Evolutionary conservation across 192 early-diverging fungal species (phyloP).

Genomic region (Rhizophagus prolifer): DNA sequence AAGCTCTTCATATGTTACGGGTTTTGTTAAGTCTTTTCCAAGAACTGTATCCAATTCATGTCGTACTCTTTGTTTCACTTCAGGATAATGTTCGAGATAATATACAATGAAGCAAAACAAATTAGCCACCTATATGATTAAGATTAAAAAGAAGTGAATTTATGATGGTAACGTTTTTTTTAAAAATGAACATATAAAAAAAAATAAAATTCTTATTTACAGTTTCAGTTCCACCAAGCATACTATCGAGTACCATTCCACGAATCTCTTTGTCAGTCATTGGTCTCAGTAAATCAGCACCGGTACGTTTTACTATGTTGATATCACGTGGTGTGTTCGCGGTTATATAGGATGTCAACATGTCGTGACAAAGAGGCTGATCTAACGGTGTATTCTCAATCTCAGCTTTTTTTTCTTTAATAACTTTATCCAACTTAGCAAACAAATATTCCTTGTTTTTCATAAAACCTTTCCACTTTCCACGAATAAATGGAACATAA

Average conservation of each 20-base stretch:
- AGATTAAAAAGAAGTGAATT: background rate
- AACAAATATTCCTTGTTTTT: background rate
- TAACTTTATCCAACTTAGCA: background rate
- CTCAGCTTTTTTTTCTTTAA: slow-evolving; percentile 2
- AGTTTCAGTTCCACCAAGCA: background rate
- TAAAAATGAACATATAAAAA: too few species aligned
- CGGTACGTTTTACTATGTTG: background rate
- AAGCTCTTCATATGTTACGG: background rate
- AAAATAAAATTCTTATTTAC: background rate
- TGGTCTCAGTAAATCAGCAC: background rate
- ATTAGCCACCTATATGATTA: slow-evolving; percentile 13
- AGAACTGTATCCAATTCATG: background rate
- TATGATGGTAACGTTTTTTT: background rate
- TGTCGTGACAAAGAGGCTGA: background rate
- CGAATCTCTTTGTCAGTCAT: slow-evolving; percentile 7
- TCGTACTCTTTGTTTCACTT: background rate
- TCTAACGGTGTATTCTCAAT: background rate
- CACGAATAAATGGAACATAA: background rate
- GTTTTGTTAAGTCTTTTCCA: background rate
- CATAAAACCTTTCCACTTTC: background rate
- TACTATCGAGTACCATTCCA: background rate
- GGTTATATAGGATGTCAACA: background rate
- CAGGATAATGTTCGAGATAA: background rate
- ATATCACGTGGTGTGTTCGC: background rate
- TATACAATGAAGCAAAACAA: background rate